A percentile compares a stretch with the other conserved stretches of the same genome.
These are phyloP conservation scores for Venustampulla echinocandica DNA, from an alignment of 495 filamentous ascomycete genomes.

Conservation along the genomic window DNA sequence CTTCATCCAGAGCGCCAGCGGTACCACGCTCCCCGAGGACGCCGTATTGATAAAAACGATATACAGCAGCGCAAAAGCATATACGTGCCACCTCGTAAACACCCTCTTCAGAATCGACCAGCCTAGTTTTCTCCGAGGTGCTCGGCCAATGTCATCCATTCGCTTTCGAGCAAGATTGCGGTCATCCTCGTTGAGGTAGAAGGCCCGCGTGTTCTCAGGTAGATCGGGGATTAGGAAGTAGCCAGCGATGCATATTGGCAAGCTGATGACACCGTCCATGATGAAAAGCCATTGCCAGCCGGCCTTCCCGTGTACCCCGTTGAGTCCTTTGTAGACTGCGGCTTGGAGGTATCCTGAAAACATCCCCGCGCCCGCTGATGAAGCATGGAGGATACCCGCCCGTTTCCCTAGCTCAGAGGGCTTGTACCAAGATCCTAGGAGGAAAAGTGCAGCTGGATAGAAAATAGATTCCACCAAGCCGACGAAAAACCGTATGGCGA, in stretches of 20 bases:
- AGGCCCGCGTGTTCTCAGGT: conserved; percentile 42
- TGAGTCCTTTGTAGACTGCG: conserved; percentile 41
- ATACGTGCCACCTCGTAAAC: conserved; percentile 40
- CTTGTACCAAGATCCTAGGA: conserved; percentile 55
- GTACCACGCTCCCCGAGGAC: conserved; percentile 35
- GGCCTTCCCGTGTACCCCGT: conserved; percentile 40
- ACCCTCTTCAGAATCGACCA: conserved; percentile 32
- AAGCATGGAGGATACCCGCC: conserved; percentile 41
- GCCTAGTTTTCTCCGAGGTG: conserved; percentile 25
- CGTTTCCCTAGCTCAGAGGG: conserved; percentile 55
- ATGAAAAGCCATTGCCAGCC: conserved; percentile 65
- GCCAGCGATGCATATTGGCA: conserved; percentile 50
- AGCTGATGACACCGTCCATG: conserved; percentile 31
- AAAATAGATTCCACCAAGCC: conserved; percentile 48
- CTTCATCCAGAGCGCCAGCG: conserved; percentile 38
- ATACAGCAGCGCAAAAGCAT: conserved; percentile 39
- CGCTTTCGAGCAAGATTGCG: conserved; percentile 26
- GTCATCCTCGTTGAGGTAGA: conserved; percentile 37
- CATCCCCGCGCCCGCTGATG: conserved; percentile 40
- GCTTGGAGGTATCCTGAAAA: conserved; percentile 46
- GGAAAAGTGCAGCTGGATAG: conserved; percentile 41
- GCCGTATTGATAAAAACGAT: conserved; percentile 40
- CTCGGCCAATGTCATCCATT: conserved; percentile 34
- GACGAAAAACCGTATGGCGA: conserved; percentile 52
- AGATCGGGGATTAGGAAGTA: conserved; percentile 51